Conservation (phyloP, 345 rosid genomes). For the Brassica nigra region DNA sequence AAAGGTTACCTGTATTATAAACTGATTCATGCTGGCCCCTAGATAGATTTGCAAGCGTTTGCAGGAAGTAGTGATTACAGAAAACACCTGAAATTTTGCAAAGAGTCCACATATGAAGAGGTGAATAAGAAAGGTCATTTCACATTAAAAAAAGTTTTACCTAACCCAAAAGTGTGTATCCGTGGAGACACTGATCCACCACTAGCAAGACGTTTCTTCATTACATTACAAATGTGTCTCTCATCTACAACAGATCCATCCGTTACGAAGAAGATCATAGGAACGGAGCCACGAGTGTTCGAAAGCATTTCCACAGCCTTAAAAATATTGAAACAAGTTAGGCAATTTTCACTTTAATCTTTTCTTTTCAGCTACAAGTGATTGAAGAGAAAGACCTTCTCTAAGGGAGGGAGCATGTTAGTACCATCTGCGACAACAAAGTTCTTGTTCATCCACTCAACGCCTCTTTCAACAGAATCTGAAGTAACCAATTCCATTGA, state of each 20-base stretch:
- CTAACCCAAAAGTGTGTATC: conserved; percentile 78
- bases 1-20: conserved; percentile 41
- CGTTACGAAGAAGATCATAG: conserved; percentile 78
- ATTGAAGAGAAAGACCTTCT: conserved; percentile 54
- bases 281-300: conserved; percentile 57
- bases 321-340: conserved; percentile 33
- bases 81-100: conserved; percentile 58
- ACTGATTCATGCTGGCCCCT: conserved; percentile 75
- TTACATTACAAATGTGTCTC: conserved; percentile 66
- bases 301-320: conserved; percentile 92
- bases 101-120: conserved; percentile 1
- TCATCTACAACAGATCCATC: conserved; percentile 98
- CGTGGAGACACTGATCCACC: conserved; percentile 61
- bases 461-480: conserved; percentile 62
- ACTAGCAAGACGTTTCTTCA: conserved; percentile 58
- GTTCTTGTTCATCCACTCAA: conserved; percentile 67
- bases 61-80: conserved; percentile 92
- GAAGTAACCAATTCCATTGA: conserved; percentile 67
- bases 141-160: conserved; percentile 55
- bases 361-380: conserved; percentile 5
- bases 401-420: conserved; percentile 68
- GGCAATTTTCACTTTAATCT: not conserved
- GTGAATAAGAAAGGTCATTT: too few species aligned
- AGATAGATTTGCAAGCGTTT: conserved; percentile 66
- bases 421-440: conserved; percentile 69